Conservation (phyloP, 768 basidiomycete genomes). For the Agrocybe pediades region DNA sequence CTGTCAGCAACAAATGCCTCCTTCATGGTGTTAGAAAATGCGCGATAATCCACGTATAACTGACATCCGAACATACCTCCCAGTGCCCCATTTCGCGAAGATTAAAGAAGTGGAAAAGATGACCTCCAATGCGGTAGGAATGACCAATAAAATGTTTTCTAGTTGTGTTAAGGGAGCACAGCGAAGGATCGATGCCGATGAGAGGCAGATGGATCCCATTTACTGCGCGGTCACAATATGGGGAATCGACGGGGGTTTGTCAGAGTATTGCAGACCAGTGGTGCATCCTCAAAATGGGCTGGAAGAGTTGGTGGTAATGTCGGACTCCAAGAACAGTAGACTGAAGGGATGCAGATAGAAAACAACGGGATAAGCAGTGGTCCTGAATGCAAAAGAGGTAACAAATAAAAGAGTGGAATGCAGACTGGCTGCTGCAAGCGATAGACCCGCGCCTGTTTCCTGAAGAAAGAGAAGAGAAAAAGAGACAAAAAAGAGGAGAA, state of each 20-base stretch:
- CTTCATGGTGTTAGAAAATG: constrained; percentile 28
- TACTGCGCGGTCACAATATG: constrained; percentile 19
- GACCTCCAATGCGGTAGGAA: constrained; percentile 66
- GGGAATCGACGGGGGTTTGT: constrained; percentile 7
- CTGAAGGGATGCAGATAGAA: background rate
- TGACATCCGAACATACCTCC: constrained; percentile 42
- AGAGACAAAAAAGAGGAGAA: constrained; percentile 10
- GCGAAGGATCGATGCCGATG: constrained; percentile 69
- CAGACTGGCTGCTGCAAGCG: constrained; percentile 28
- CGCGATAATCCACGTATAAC: background rate
- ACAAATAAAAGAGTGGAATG: constrained; percentile 29
- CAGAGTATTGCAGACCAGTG: constrained; percentile 14
- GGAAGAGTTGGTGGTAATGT: background rate
- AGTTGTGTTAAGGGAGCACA: constrained; percentile 54
- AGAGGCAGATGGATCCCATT: constrained; percentile 67
- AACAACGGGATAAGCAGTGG: background rate
- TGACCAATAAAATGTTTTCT: constrained; percentile 53
- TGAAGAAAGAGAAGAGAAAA: constrained; percentile 13
- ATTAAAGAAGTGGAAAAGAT: constrained; percentile 58
- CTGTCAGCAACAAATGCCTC: constrained; percentile 57
- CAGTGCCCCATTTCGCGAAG: constrained; percentile 46
- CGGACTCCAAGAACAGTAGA: background rate
- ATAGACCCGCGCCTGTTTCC: constrained; percentile 21
- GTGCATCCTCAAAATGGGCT: constrained; percentile 15
- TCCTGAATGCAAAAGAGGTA: background rate